Base-by-base conservation (phyloP, 1,139 yeast genomes). In the Saccharomyces hybrid region DNA sequence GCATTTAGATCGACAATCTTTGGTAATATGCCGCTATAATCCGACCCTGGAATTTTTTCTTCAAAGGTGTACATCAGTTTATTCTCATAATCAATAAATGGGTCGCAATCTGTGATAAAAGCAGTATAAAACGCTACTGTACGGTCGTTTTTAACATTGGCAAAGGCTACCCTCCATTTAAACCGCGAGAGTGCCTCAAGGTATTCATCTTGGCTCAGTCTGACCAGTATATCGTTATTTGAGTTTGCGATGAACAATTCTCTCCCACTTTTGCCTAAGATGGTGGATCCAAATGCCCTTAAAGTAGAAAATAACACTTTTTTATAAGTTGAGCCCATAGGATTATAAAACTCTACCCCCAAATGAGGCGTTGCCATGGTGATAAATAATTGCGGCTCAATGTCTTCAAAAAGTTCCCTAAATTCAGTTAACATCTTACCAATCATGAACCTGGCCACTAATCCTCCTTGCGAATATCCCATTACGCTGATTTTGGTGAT, bases 351-450 rank as follows among this genome's bases (percentile, higher is more conserved):
- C 47, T 76, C 77, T 11, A 86, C 78, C 0, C 96, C 96, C 5
- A 88, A 73, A 71, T 91, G 97, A 1, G 98, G 98, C 1, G 96
- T 84, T 1, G 97, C 97, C 73, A 90, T 85, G 0, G 96, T 87
- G 14, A 90, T 77, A 65, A 85, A 85, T 52, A 82, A 73, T 2
- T 79, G 71, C 0, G 96, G 96, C 59, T 78, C 73, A 16, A 88
- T 79, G 2, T 63, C 64, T 1, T 82, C 77, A 61, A 88, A 88
- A 49, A 89, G 71, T 51, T 83, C 76, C 13, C 52, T 53, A 53
- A 64, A 65, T 48, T 67, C 70, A 2, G 65, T 59, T 26, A 58
- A 64, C 61, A 66, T 61, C 54, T 65, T 66, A 0, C 96, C 97
- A 56, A 89, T 75, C n/a, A 86, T 78, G 65, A 86, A 88, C 49